phyloP scores from a whole-genome alignment of 2,329 filamentous ascomycete species.

The Penicillium sp. region DNA sequence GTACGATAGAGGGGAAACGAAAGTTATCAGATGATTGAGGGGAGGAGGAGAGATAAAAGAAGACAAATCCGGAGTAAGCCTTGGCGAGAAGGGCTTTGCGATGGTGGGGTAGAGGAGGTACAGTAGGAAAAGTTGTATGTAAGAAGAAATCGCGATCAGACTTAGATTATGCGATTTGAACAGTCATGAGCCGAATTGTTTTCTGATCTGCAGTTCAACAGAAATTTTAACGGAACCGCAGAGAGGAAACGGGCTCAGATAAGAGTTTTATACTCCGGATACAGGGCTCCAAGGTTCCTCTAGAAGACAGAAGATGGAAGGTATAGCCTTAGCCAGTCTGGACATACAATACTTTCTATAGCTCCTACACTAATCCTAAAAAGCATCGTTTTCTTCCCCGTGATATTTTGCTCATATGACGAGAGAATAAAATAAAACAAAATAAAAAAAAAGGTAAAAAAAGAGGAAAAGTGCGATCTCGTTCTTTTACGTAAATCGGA shows the following conservation, averaged over 20 bases:
- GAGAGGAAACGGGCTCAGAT: slow-evolving; percentile 16
- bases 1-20: background rate
- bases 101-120: slow-evolving; percentile 26
- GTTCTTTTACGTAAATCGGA: slow-evolving; percentile 43
- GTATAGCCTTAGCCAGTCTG: no score
- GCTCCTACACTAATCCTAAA: no score
- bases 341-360: no score
- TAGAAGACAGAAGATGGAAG: no score
- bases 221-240: background rate
- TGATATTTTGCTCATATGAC: slow-evolving; percentile 12
- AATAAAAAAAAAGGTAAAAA: background rate
- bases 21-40: slow-evolving; percentile 8
- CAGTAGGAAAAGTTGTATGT: slow-evolving; percentile 25
- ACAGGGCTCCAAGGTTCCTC: no score
- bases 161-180: slow-evolving; percentile 25
- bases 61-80: slow-evolving; percentile 26
- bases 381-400: background rate
- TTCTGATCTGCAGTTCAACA: slow-evolving; percentile 9
- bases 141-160: slow-evolving; percentile 26
- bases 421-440: slow-evolving; percentile 2
- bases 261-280: slow-evolving; percentile 1
- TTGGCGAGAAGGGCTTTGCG: slow-evolving; percentile 24
- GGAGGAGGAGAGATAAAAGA: slow-evolving; percentile 17
- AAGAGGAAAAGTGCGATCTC: slow-evolving; percentile 9
- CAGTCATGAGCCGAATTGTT: slow-evolving; percentile 11